Conservation (phyloP, 345 rosid genomes). For the Raphanus raphanistrum region DNA sequence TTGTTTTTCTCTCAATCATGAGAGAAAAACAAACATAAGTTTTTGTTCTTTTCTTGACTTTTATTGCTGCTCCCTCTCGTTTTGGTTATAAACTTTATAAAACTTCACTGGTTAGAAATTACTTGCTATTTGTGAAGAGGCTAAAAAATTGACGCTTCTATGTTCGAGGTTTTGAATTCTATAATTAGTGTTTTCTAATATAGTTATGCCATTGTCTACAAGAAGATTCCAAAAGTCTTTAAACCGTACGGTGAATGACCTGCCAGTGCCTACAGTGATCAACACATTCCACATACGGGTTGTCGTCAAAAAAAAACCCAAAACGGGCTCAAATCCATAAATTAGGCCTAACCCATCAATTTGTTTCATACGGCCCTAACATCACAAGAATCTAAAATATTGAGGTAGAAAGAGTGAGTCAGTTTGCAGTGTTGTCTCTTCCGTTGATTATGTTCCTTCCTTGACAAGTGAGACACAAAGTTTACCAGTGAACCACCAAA, state of each 20-base stretch:
- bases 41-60: background rate
- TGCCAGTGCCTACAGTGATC: background rate
- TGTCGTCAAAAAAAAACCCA: background rate
- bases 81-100: conserved; percentile 16
- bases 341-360: background rate
- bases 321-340: background rate
- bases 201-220: background rate
- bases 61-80: background rate
- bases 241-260: background rate
- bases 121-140: conserved; percentile 36
- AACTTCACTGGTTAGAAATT: conserved; percentile 15
- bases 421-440: conserved; percentile 67
- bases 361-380: conserved; percentile 3
- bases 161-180: conserved; percentile 8
- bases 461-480: conserved; percentile 40
- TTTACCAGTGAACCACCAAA: conserved; percentile 37
- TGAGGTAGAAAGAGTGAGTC: conserved; percentile 50
- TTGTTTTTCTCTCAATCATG: conserved; percentile 4
- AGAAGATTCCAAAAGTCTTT: conserved; percentile 5
- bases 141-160: conserved; percentile 29
- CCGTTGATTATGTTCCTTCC: conserved; percentile 60
- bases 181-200: conserved; percentile 20
- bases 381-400: background rate
- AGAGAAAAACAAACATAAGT: conserved; percentile 22
- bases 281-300: background rate